Evolutionary conservation across 768 basidiomycete species (phyloP).

Genomic region (Gelatoporia subvermispora): DNA sequence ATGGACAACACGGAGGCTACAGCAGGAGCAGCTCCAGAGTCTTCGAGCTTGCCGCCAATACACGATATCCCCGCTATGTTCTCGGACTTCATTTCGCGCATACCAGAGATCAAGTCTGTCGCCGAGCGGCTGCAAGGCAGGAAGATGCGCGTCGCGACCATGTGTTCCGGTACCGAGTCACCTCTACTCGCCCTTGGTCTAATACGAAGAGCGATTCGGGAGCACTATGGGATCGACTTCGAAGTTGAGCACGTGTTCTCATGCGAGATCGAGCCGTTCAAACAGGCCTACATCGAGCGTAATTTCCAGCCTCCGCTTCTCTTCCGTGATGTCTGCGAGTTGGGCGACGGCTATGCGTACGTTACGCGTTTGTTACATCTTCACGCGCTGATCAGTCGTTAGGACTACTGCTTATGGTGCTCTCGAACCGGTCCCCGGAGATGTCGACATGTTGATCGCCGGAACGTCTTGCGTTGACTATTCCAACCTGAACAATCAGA

Average conservation of each 20-base stretch:
- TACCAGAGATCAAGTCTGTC: slow-evolving; percentile 61
- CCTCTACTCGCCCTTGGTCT: slow-evolving; percentile 86
- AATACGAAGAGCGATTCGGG: slow-evolving; percentile 70
- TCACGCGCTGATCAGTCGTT: slow-evolving; percentile 1
- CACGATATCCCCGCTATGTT: slow-evolving; percentile 70
- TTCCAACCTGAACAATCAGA: slow-evolving; percentile 91
- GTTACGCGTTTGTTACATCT: slow-evolving; percentile 19
- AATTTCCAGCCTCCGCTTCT: slow-evolving; percentile 91
- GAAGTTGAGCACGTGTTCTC: slow-evolving; percentile 91
- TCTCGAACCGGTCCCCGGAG: slow-evolving; percentile 77
- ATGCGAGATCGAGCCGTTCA: slow-evolving; percentile 95
- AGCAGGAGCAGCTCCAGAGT: background rate
- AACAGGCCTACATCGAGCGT: slow-evolving; percentile 95
- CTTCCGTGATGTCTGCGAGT: slow-evolving; percentile 91
- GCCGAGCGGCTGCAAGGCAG: slow-evolving; percentile 67
- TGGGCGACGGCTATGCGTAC: slow-evolving; percentile 74
- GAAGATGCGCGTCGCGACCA: slow-evolving; percentile 89
- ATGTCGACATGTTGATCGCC: slow-evolving; percentile 86
- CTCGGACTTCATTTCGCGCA: slow-evolving; percentile 61
- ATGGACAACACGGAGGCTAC: slow-evolving; percentile 3
- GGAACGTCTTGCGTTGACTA: slow-evolving; percentile 98
- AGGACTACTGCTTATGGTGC: slow-evolving; percentile 94
- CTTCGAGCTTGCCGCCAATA: slow-evolving; percentile 74
- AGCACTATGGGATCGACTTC: slow-evolving; percentile 59
- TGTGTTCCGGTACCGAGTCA: slow-evolving; percentile 97